Conservation (phyloP, 306 rosid species). For the Pyrus communis region DNA sequence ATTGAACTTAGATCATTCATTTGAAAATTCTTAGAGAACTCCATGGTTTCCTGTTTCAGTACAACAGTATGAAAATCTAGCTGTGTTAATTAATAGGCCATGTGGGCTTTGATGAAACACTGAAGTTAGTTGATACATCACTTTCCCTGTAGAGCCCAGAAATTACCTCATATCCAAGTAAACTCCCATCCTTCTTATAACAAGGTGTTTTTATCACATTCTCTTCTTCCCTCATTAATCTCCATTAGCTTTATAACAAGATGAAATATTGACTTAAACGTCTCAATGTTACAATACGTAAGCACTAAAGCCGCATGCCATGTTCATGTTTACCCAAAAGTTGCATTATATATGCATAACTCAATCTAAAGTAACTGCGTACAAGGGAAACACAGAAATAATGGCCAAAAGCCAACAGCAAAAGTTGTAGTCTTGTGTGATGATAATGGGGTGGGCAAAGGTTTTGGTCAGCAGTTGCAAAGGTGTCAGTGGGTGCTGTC, state of each 20-base stretch:
- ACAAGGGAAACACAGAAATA: neutral
- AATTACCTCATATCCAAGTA: conserved; percentile 1
- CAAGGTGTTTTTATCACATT: neutral
- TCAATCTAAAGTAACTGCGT: neutral
- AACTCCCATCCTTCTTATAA: neutral
- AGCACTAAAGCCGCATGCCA: neutral
- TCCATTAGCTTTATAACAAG: neutral
- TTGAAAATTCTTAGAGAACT: neutral
- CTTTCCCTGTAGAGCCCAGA: conserved; percentile 21
- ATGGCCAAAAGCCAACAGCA: neutral
- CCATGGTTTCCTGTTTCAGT: neutral
- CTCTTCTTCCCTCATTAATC: neutral
- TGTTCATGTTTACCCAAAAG: neutral
- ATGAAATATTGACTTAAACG: neutral
- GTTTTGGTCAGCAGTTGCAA: too few species aligned
- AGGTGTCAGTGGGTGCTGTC: too few species aligned
- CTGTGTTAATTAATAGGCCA: conserved; percentile 20
- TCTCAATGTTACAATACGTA: neutral
- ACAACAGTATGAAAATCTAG: conserved; percentile 1
- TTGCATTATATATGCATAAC: neutral
- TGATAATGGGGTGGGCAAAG: too few species aligned
- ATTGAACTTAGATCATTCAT: neutral
- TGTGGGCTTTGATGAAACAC: conserved; percentile 21
- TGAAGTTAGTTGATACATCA: conserved; percentile 20
- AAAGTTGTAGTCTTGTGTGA: too few species aligned